Base-by-base conservation (phyloP, 495 filamentous ascomycete genomes). In the Aspergillus conjunctus region DNA sequence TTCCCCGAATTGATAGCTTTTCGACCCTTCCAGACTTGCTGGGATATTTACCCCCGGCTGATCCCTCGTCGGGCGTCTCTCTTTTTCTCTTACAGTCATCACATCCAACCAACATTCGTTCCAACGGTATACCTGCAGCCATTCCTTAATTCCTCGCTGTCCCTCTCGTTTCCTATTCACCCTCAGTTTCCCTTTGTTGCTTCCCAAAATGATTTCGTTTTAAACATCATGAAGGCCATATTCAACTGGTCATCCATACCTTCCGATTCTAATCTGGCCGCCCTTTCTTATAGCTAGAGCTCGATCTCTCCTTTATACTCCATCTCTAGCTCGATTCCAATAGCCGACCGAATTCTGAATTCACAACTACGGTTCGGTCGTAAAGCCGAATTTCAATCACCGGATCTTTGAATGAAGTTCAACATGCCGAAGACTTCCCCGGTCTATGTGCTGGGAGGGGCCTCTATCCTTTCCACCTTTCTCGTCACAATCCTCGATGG, bases 401-500 rank as follows among this genome's bases (percentile, higher is more conserved):
- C 11, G 44, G 18, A 7, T 18, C 17, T 21, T 20, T 48, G 18
- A 11, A 48, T 21, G 44, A 10, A 21, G 17, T 17, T 44, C 33
- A 57, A 58, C 37, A 69, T 73, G 65, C 51, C 51, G 45, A 62
- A 59, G 31, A 60, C 52, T 41, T 61, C 63, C 33, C 41, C 70
- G 20, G 49, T 58, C 31, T 73, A 72, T 53, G 50, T 61, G 12
- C 30, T 77, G 44, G 73, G 72, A 26, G 70, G 57, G 31, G 60
- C 62, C 45, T 67, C 70, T 6, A 51, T 73, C 6, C 44, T 71
- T 17, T 66, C 58, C 18, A 70, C 72, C 7, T 61, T 73, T 32
- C 62, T 71, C 44, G 62, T 61, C 20, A 75, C 71, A 1, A 62
- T 80, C 31, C 60, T 77, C 37, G 68, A 73, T 63, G 73, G 71